Conservation (phyloP, 805 yeast species). For the Teunomyces gatunensis region DNA sequence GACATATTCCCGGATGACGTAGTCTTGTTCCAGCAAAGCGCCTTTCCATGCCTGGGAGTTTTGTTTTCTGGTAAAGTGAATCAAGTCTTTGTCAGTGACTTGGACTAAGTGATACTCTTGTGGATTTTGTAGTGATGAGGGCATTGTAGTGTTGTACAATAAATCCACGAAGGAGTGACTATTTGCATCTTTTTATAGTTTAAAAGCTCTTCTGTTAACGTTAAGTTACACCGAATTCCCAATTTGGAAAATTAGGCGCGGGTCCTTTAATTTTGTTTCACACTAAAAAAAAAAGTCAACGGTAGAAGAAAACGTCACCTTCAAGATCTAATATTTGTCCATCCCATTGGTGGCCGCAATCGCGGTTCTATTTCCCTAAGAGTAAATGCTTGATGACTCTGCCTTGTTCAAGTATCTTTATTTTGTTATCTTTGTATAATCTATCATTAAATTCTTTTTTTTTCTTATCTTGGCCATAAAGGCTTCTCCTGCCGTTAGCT, state of each 20-base stretch:
- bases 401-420: neutral
- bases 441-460: neutral
- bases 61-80: slow-evolving; percentile 32
- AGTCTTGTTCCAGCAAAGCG: slow-evolving; percentile 29
- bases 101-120: slow-evolving; percentile 13
- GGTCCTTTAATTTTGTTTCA: neutral
- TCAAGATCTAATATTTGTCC: too few relatives aligned
- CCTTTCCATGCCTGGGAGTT: slow-evolving; percentile 39
- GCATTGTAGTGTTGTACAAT: neutral
- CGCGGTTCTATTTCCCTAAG: too few relatives aligned
- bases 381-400: too few relatives aligned
- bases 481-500: slow-evolving; percentile 3
- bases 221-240: slow-evolving; percentile 3
- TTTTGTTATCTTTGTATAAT: neutral
- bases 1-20: slow-evolving; percentile 31
- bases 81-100: slow-evolving; percentile 21
- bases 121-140: neutral
- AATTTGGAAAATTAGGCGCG: slow-evolving; percentile 3
- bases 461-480: neutral
- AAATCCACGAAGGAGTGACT: neutral
- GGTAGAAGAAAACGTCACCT: neutral
- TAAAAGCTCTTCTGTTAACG: neutral
- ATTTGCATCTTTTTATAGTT: neutral
- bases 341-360: too few relatives aligned
- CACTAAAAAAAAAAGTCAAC: neutral